Evolutionary conservation across 1,284 basidiomycete genomes (phyloP).

Genomic region (Puccinia hordei): DNA sequence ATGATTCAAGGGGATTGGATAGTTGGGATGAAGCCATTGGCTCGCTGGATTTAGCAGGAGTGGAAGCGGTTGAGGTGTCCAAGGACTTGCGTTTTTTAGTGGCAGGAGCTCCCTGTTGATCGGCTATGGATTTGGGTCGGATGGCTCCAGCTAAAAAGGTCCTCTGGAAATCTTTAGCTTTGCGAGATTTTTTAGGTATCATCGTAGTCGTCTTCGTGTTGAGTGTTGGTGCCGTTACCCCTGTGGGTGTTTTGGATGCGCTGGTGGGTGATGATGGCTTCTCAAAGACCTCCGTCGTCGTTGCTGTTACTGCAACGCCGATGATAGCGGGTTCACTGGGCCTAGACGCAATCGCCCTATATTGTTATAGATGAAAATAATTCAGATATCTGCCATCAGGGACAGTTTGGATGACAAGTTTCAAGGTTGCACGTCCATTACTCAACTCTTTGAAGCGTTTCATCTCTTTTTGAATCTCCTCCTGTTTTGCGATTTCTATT

Average conservation of each 20-base stretch:
- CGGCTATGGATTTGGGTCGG: conserved; percentile 23
- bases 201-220: conserved; percentile 21
- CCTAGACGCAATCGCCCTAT: conserved; percentile 37
- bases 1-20: not conserved
- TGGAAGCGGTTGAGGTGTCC: not conserved
- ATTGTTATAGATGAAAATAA: not conserved
- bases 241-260: not conserved
- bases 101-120: not conserved
- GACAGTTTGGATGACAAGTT: not conserved
- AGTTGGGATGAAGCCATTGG: not conserved
- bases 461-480: conserved; percentile 40
- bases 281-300: not conserved
- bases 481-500: conserved; percentile 38
- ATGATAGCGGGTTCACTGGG: not conserved
- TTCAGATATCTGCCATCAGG: not conserved
- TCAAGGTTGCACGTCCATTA: not conserved
- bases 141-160: conserved; percentile 41
- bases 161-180: conserved; percentile 43
- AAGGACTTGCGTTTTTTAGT: conserved; percentile 45
- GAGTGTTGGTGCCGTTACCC: not conserved
- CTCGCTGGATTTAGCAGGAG: not conserved
- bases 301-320: not conserved
- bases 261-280: not conserved
- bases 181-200: conserved; percentile 40
- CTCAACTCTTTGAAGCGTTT: conserved; percentile 45